phyloP scores from a whole-genome alignment of 768 basidiomycete species.

The Boletus sp. region DNA sequence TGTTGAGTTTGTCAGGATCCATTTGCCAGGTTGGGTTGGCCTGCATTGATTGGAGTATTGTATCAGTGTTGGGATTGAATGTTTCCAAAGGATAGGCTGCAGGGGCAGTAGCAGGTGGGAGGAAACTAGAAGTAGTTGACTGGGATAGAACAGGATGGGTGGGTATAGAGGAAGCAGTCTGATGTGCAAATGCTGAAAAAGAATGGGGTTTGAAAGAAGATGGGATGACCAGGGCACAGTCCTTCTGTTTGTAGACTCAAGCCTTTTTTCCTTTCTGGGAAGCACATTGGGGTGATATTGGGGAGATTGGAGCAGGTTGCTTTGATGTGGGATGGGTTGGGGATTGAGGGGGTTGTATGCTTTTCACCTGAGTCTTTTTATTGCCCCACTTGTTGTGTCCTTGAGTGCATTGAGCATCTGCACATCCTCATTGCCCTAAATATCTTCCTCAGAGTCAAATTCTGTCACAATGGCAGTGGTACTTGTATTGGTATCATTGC shows the following conservation, averaged over 20 bases:
- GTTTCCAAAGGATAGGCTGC: neutral
- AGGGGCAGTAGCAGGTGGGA: too few relatives aligned
- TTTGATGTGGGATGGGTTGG: neutral
- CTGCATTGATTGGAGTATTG: neutral
- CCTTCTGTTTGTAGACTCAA: neutral
- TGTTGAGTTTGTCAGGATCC: neutral
- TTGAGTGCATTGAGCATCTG: neutral
- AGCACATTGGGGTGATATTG: neutral
- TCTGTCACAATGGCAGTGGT: too few relatives aligned
- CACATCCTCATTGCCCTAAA: neutral
- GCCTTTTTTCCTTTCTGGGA: neutral
- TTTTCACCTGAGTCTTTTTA: neutral
- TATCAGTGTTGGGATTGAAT: neutral
- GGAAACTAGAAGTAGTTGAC: too few relatives aligned
- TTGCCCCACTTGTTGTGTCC: neutral
- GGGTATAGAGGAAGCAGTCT: too few relatives aligned
- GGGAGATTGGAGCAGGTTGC: neutral
- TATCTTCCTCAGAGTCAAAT: neutral
- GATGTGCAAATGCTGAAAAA: neutral
- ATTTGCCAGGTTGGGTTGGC: neutral
- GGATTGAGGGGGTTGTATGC: neutral
- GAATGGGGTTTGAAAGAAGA: neutral
- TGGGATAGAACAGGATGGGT: neutral
- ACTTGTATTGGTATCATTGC: too few relatives aligned
- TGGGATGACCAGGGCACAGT: neutral